Evolutionary conservation across 2,329 filamentous ascomycete genomes (phyloP).

Genomic region (Trichophyton simii): DNA sequence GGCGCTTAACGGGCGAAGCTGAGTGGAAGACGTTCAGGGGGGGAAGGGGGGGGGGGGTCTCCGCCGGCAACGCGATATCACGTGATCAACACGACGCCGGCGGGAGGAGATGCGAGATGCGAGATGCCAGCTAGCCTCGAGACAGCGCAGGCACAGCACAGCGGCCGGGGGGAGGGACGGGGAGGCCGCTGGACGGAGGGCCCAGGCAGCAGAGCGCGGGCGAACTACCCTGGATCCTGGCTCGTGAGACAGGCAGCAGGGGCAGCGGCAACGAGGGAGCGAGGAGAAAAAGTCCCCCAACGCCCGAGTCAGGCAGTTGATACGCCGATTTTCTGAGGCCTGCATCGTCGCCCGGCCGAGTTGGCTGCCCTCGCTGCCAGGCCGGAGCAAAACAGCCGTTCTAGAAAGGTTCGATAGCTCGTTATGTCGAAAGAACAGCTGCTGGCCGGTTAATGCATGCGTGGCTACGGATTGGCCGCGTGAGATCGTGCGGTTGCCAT

Average conservation of each 20-base stretch:
- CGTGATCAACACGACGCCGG: neutral
- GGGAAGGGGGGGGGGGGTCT: no score
- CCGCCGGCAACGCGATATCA: neutral
- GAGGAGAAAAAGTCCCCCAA: neutral
- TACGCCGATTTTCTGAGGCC: neutral
- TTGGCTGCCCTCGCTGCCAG: neutral
- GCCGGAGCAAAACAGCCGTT: neutral
- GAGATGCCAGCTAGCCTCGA: neutral
- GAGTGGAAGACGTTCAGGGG: neutral
- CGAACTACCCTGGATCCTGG: neutral
- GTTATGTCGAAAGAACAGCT: neutral
- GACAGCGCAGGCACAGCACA: neutral
- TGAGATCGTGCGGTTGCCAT: neutral
- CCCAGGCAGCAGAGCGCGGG: neutral
- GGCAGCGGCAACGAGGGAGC: neutral
- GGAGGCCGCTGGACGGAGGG: neutral
- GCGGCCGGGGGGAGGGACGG: no score
- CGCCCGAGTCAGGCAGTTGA: neutral
- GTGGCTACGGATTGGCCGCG: neutral
- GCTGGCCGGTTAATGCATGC: neutral
- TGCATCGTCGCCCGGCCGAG: neutral
- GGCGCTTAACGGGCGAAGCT: constrained; percentile 3
- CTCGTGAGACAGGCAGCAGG: neutral
- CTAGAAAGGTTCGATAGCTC: neutral
- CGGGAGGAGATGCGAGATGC: neutral